These are phyloP conservation scores for Fusarium sororula DNA, from an alignment of 2,329 filamentous ascomycete genomes.

Conservation along the genomic window DNA sequence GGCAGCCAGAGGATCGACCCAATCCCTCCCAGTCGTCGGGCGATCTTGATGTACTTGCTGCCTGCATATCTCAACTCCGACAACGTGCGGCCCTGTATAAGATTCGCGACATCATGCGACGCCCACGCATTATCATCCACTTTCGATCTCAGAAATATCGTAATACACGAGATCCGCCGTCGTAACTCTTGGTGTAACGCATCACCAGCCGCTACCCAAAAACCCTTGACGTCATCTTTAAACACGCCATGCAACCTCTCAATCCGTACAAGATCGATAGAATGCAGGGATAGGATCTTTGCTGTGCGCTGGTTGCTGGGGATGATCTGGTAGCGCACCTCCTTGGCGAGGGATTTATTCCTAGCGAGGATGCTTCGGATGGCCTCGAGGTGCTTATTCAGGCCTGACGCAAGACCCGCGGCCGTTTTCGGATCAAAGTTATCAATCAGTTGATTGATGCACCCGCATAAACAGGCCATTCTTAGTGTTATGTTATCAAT, in stretches of 20 bases:
- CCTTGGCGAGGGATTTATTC: conserved; percentile 43
- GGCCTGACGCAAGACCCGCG: conserved; percentile 28
- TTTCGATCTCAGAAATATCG: conserved; percentile 44
- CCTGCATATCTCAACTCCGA: conserved; percentile 45
- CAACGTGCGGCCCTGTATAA: conserved; percentile 35
- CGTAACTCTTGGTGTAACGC: conserved; percentile 38
- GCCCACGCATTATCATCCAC: conserved; percentile 35
- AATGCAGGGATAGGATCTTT: conserved; percentile 41
- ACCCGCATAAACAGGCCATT: conserved; percentile 39
- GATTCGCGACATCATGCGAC: conserved; percentile 28
- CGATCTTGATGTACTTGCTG: conserved; percentile 49
- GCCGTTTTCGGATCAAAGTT: conserved; percentile 36
- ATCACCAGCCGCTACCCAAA: conserved; percentile 37
- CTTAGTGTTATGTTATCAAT: not conserved
- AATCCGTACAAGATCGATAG: conserved; percentile 19
- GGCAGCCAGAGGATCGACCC: conserved; percentile 48
- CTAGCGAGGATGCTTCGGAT: conserved; percentile 40
- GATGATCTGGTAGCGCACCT: conserved; percentile 44
- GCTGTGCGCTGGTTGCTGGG: conserved; percentile 45
- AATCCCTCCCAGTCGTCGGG: conserved; percentile 41
- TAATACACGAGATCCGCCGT: conserved; percentile 43
- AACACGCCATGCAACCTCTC: conserved; percentile 22
- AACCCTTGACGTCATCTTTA: conserved; percentile 25
- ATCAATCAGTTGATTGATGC: conserved; percentile 34
- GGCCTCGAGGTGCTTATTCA: conserved; percentile 43